Evolutionary conservation across 306 rosid species (phyloP).

Genomic region (Calophaca sinica): DNA sequence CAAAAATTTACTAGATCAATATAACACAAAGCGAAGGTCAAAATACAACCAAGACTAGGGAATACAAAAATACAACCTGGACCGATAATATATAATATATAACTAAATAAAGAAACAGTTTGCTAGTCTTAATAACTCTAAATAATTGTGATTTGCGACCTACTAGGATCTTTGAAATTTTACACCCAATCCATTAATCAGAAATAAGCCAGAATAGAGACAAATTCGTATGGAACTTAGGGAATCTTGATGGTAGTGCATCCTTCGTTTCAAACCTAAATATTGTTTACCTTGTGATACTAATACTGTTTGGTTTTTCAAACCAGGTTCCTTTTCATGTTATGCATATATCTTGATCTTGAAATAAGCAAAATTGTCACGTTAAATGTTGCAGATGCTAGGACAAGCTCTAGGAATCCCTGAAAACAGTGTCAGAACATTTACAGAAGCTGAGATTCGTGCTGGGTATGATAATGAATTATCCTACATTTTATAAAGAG

Average conservation of each 20-base stretch:
- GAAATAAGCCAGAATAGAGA: conserved; percentile 25
- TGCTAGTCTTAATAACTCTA: conserved; percentile 22
- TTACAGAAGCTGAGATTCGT: conserved; percentile 95
- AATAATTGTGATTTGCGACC: conserved; percentile 26
- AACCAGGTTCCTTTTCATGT: conserved; percentile 20
- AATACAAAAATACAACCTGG: conserved; percentile 5
- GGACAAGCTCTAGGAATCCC: conserved; percentile 94
- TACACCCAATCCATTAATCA: neutral
- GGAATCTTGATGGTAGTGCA: conserved; percentile 18
- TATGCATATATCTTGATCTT: conserved; percentile 43
- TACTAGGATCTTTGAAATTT: conserved; percentile 34
- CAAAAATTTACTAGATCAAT: conserved; percentile 21
- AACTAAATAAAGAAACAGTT: conserved; percentile 17
- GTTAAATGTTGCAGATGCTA: conserved; percentile 64
- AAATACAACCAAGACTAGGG: conserved; percentile 30
- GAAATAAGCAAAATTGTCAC: conserved; percentile 31
- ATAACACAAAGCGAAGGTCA: conserved; percentile 2
- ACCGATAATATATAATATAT: neutral
- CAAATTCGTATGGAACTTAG: conserved; percentile 21
- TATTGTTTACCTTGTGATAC: conserved; percentile 16
- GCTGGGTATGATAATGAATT: conserved; percentile 67
- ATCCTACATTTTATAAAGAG: conserved; percentile 24
- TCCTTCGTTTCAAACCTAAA: conserved; percentile 33
- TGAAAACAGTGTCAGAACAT: conserved; percentile 85
- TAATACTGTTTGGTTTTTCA: conserved; percentile 19